Base-by-base conservation (phyloP, 345 rosid species). In the Populus euphratica region DNA sequence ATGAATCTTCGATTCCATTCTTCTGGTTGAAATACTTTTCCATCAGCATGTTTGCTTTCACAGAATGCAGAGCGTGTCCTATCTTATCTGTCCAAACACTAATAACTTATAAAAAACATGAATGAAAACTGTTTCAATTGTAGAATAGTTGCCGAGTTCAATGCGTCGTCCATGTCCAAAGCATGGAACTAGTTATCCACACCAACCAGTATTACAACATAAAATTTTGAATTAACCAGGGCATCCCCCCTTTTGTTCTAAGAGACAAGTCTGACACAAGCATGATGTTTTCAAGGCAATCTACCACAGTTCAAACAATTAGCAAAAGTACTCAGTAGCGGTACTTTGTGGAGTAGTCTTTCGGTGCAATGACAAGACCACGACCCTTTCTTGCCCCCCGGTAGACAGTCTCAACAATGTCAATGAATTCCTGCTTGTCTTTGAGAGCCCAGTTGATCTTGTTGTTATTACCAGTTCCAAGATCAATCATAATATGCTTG, bases 401-500 rank as follows among this genome's bases (percentile, higher is more conserved):
- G 74, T 90, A 96, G 8, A 92, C 93, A 0, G 98, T 96, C 77
- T 93, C 97, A 20, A 96, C 84, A 71, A 95, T 93, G 81, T 90
- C 97, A 1, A 95, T 89, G 82, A 96, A 96, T 87, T 96, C 98
- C 70, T 92, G 98, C 86, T 96, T 96, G 86, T 96, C 98, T 92
- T 96, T 93, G 74, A 96, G 91, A 80, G 97, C 96, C 94, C 99
- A 96, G 75, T 96, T 93, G 78, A 93, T 96, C 89, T 92, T 93
- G 91, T 96, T 96, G 87, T 93, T 96, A 87, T 92, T 96, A 69
- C 99, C 98, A 31, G 96, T 96, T 9, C 99, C 97, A 50, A 96
- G 97, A 84, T 92, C 99, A 66, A 96, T 93, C 94, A 93, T 93
- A n/a, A 93, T 93, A 89, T 93, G 97, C 74, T 95, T 92, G 91